Base-by-base conservation (phyloP, 805 yeast species). In the Saturnispora ahearnii region DNA sequence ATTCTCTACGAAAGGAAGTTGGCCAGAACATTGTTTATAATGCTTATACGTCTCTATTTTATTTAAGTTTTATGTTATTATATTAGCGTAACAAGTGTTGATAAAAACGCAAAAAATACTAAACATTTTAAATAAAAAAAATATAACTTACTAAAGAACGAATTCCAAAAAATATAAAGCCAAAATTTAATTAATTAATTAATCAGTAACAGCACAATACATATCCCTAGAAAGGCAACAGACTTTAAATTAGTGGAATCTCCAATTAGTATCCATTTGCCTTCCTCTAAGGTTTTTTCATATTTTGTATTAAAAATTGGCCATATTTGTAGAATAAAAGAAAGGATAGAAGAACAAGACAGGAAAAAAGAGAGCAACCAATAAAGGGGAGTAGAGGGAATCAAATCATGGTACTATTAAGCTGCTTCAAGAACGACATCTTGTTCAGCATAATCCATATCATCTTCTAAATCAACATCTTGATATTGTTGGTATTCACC, bases 401-500 rank as follows among this genome's bases (percentile, higher is more conserved):
- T 47, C 50, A 46, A 45, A 34, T 5, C 13, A 44, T 30, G 18
- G 46, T 26, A 28, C n/a, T 33, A 41, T 28, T 31, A 33, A 18
- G 33, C 44, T 22, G 40, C 33, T 18, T 51, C 53, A 47, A 33
- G 51, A n/a, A 46, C 41, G 21, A 45, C 50, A 29, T 43, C 46
- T 45, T 51, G 58, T 55, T 61, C 60, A 61, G 64, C 61, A 57
- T 78, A 81, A 41, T 82, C 91, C 60, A 79, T 70, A 58, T 79
- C 84, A 61, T 83, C 89, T 55, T 84, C 95, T 51, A 84, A 86
- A 58, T 82, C 90, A 50, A 78, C 76, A 48, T 84, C 91, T 75
- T 88, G 96, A 73, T 88, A 87, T 72, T 89, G 96, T 72, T 87
- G 93, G 66, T 89, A 82, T 70, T 89, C 96, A 63, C 82, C 79